A percentile compares a stretch with the other conserved stretches of the same genome.
These are phyloP conservation scores for Cladosporium oxysporum DNA, from an alignment of 2,329 filamentous ascomycete genomes.

Conservation along the genomic window DNA sequence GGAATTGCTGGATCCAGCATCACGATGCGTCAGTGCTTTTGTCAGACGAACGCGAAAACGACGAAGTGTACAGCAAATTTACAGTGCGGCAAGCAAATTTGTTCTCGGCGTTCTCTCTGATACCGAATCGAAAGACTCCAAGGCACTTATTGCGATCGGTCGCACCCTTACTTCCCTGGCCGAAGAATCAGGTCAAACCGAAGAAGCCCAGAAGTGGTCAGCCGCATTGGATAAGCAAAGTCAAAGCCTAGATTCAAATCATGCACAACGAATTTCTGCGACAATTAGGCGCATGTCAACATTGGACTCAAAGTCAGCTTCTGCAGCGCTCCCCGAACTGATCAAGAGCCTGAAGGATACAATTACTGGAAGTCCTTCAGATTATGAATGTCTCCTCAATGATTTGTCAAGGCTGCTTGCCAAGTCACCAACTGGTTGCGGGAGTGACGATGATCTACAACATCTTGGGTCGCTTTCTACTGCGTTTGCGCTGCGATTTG, in stretches of 20 bases:
- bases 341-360: slow-evolving; percentile 20
- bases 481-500: slow-evolving; percentile 33
- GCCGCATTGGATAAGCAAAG: slow-evolving; percentile 21
- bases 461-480: slow-evolving; percentile 15
- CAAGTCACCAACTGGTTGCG: neutral
- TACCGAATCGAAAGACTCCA: neutral
- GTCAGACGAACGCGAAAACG: slow-evolving; percentile 25
- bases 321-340: neutral
- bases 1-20: slow-evolving; percentile 50
- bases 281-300: slow-evolving; percentile 11
- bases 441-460: neutral
- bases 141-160: slow-evolving; percentile 15
- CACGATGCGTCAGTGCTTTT: slow-evolving; percentile 61
- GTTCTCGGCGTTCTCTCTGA: neutral
- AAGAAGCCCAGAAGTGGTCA: slow-evolving; percentile 23
- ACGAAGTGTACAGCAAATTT: neutral
- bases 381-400: slow-evolving; percentile 32
- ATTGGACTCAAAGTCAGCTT: neutral
- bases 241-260: slow-evolving; percentile 22
- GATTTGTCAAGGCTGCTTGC: slow-evolving; percentile 23
- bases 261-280: slow-evolving; percentile 26
- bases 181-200: slow-evolving; percentile 20
- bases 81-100: neutral
- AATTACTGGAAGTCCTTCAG: slow-evolving; percentile 27
- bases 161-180: slow-evolving; percentile 27